Evolutionary conservation across 495 filamentous ascomycete species (phyloP).

Genomic region (Talaromyces borbonicus): DNA sequence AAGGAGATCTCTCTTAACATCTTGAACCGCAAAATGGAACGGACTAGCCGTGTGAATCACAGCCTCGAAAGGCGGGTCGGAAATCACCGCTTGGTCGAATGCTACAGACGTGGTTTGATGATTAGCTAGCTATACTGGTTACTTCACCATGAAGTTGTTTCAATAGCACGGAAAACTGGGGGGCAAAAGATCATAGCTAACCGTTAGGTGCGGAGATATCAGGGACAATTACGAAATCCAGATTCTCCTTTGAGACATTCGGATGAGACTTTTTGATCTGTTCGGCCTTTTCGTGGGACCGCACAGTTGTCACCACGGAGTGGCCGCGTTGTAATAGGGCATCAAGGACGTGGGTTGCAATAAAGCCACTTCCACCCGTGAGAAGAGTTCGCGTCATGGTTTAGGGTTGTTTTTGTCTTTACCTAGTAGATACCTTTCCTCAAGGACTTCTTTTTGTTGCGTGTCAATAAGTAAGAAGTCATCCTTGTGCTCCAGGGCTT

Average conservation of each 20-base stretch:
- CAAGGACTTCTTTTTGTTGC: too few relatives aligned
- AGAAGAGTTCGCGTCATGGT: slow-evolving; percentile 20
- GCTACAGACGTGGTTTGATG: slow-evolving; percentile 22
- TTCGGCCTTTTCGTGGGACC: slow-evolving; percentile 58
- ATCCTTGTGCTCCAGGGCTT: too few relatives aligned
- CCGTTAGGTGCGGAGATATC: slow-evolving; percentile 49
- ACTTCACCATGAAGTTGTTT: slow-evolving; percentile 1
- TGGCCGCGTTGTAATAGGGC: slow-evolving; percentile 50
- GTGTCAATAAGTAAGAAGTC: too few relatives aligned
- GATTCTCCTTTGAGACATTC: slow-evolving; percentile 37
- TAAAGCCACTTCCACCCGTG: slow-evolving; percentile 49
- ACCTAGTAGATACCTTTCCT: too few relatives aligned
- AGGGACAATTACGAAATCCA: slow-evolving; percentile 62
- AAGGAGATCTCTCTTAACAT: slow-evolving; percentile 17
- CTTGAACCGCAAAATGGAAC: slow-evolving; percentile 46
- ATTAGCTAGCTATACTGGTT: not conserved
- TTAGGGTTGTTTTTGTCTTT: too few relatives aligned
- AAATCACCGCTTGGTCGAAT: slow-evolving; percentile 61
- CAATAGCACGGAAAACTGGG: not conserved
- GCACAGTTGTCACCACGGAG: slow-evolving; percentile 71
- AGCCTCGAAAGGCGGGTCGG: slow-evolving; percentile 54
- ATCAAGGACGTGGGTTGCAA: slow-evolving; percentile 64
- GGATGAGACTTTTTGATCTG: slow-evolving; percentile 54
- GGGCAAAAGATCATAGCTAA: slow-evolving; percentile 3
- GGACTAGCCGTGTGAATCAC: slow-evolving; percentile 72